phyloP scores from a whole-genome alignment of 2,329 filamentous ascomycete genomes.

The Sporothrix pallida region DNA sequence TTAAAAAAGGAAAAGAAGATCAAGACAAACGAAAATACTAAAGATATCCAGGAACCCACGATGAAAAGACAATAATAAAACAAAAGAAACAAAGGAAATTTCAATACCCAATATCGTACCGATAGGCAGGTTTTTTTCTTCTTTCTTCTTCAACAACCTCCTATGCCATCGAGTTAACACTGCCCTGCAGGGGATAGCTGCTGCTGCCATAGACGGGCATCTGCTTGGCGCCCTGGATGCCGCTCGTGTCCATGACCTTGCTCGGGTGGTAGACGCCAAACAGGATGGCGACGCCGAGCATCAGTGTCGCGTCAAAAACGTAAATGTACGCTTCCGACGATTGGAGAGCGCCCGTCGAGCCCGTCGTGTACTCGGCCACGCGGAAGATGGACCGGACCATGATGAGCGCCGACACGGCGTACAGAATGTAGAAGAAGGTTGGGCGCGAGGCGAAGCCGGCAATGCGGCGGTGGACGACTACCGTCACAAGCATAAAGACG shows the following conservation, averaged over 20 bases:
- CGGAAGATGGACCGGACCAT: conserved; percentile 48
- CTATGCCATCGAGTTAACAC: not conserved
- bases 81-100: not conserved
- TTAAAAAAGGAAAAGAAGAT: too few species aligned
- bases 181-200: conserved; percentile 14
- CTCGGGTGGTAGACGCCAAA: conserved; percentile 33
- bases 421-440: conserved; percentile 36
- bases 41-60: too few species aligned
- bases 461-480: conserved; percentile 29
- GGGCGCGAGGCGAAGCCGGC: conserved; percentile 16
- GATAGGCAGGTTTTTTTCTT: not conserved
- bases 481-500: conserved; percentile 45
- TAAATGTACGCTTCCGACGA: conserved; percentile 43
- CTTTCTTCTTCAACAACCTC: too few species aligned
- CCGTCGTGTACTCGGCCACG: conserved; percentile 48
- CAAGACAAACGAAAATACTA: too few species aligned
- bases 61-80: not conserved
- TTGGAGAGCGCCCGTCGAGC: conserved; percentile 42
- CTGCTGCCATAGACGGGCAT: conserved; percentile 9
- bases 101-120: not conserved
- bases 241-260: conserved; percentile 10
- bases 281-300: conserved; percentile 34
- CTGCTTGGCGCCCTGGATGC: not conserved
- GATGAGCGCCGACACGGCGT: conserved; percentile 42
- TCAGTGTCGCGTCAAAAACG: conserved; percentile 44